Evolutionary conservation across 257 asterid genomes (phyloP), one percentile per base, ranked within the genome.

Genomic region (Solanum etuberosum): DNA sequence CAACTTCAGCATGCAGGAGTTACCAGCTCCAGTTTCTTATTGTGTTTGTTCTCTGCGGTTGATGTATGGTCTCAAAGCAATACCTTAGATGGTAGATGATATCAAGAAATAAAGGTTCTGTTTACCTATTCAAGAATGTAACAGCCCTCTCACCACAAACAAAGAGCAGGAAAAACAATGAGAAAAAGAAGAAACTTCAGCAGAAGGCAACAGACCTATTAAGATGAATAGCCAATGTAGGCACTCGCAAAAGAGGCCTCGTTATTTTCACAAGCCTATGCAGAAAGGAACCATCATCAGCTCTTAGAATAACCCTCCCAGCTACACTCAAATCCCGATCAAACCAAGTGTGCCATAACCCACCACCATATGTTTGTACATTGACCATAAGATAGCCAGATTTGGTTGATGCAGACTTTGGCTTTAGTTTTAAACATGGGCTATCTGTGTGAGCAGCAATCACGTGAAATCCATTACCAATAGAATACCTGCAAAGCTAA

Each of bases 321-420:
- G 99, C 99, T 86, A 97, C 94, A 89, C 97, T 97, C 84, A 97
- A 88, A 90, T 97, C 99, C 86, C 99, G 91, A 90, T 97, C 99
- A 87, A 97, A 97, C 99, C 99, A 97, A 87, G 99, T 97, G 86
- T 97, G 98, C 99, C 99, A 97, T 88, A 97, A 92, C 88, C 99
- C 99, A 87, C 98, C 94, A 63, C 99, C 99, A 91, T 97, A 97
- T 83, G 97, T 94, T 90, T 96, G 98, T 87, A 97, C 99, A 77
- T 92, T 94, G 91, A 97, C 96, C 98, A 96, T 93, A 86, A 95
- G 99, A 93, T 94, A 97, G 51, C 98, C 98, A 86, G 97, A 93
- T 92, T 92, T 95, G 87, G 94, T 90, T 59, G 95, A 94, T 35
- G 99, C 98, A 82, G 97, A 95, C 88, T 92, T 94, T 87, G 99